phyloP scores from a whole-genome alignment of 2,329 filamentous ascomycete genomes.

The Colletotrichum chlorophyti region DNA sequence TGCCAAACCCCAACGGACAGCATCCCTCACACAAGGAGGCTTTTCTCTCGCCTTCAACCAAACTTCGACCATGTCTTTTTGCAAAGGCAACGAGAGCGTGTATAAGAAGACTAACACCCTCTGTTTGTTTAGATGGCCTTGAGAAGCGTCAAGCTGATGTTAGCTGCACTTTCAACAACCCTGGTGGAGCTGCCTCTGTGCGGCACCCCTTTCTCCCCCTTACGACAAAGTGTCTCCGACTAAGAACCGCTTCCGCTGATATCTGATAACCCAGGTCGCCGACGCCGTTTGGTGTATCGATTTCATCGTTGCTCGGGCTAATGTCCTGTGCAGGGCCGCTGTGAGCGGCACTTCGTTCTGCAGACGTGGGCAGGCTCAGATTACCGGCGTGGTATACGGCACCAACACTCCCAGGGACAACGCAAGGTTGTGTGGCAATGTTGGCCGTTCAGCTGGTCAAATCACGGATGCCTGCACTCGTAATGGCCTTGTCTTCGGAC shows the following conservation, averaged over 20 bases:
- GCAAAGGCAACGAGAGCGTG: too few relatives aligned
- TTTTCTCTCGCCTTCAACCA: constrained; percentile 17
- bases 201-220: background rate
- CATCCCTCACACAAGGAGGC: constrained; percentile 18
- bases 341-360: constrained; percentile 19
- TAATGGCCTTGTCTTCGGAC: constrained; percentile 5
- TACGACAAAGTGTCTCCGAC: background rate
- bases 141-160: constrained; percentile 19
- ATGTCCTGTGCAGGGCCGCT: constrained; percentile 12
- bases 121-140: background rate
- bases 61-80: background rate
- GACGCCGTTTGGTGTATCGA: constrained; percentile 23
- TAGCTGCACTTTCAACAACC: background rate
- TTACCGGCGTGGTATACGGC: constrained; percentile 4
- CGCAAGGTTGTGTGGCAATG: constrained; percentile 10
- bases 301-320: constrained; percentile 17
- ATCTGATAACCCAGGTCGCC: background rate
- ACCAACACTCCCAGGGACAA: constrained; percentile 11
- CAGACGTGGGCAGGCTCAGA: constrained; percentile 14
- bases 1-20: constrained; percentile 12
- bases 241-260: background rate
- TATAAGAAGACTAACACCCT: background rate
- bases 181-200: constrained; percentile 1
- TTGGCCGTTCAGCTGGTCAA: constrained; percentile 13
- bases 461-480: constrained; percentile 22